phyloP scores from a whole-genome alignment of 1,284 basidiomycete genomes.

The Schizophyllum amplum region DNA sequence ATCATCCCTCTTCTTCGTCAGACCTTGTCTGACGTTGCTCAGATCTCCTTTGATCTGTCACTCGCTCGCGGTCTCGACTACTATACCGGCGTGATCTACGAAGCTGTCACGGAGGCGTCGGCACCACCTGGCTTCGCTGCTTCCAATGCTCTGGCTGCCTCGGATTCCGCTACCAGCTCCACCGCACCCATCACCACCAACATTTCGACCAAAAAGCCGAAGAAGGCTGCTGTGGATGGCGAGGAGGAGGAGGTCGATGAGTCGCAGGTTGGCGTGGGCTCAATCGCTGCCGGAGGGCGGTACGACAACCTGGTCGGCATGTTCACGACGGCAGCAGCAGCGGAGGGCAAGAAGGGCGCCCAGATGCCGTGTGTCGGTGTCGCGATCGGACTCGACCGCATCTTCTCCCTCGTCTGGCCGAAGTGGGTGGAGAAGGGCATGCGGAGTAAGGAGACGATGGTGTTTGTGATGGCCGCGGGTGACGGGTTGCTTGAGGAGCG shows the following conservation, averaged over 20 bases:
- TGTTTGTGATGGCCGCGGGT: conserved; percentile 89
- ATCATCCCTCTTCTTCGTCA: neutral
- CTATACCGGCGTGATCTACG: conserved; percentile 98
- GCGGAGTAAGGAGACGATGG: conserved; percentile 90
- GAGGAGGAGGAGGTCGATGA: conserved; percentile 92
- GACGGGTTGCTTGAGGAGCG: conserved; percentile 87
- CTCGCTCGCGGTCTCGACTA: conserved; percentile 96
- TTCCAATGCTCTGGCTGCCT: conserved; percentile 27
- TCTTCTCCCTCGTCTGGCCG: conserved; percentile 90
- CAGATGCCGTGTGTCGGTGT: conserved; percentile 90
- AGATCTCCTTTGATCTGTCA: conserved; percentile 96
- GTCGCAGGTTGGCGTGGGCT: conserved; percentile 89
- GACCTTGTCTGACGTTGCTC: conserved; percentile 6
- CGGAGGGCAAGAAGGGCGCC: conserved; percentile 58
- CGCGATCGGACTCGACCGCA: conserved; percentile 91
- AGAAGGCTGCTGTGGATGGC: conserved; percentile 31
- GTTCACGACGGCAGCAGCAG: conserved; percentile 78
- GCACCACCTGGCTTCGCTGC: conserved; percentile 77
- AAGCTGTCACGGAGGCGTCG: conserved; percentile 89
- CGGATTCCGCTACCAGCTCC: conserved; percentile 29
- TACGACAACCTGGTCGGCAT: conserved; percentile 97
- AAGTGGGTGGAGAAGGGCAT: conserved; percentile 72
- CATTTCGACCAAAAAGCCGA: conserved; percentile 37
- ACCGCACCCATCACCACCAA: conserved; percentile 40
- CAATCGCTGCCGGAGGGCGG: conserved; percentile 94